Base-by-base conservation (phyloP, 768 basidiomycete species). In the Ramaria sp. region DNA sequence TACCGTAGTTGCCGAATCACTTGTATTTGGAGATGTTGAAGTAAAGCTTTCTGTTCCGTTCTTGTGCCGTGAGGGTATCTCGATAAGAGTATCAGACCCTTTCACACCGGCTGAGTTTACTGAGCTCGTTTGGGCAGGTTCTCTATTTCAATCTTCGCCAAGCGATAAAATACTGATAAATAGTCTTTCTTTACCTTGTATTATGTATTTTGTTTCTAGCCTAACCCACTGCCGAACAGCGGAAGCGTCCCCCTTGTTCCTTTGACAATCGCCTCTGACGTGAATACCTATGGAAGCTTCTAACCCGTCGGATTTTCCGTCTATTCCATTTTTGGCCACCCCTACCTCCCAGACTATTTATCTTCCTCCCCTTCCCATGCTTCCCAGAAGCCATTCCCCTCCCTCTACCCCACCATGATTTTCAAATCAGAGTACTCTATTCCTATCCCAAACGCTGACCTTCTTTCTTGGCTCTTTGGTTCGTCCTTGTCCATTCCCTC, bases 381-480 rank as follows among this genome's bases (percentile, higher is more conserved):
- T 20, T 55, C 42, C 28, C 18, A 5, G 28, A 15, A 27, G 24
- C 34, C 30, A 27, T 36, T 27, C 16, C 27, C 7, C 24, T 34
- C 24, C 42, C 45, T 41, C 18, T 15, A n/a, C 45, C 15, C 30
- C 4, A 18, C 34, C 18, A 55, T 55, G 53, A 25, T 55, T 27
- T 48, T 45, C 53, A 55, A 55, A 28, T 55, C 53, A 20, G 53
- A 47, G 18, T 55, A 55, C 39, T 45, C 53, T 18, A 55, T 55
- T 22, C 53, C 53, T 20, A 55, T 56, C 44, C 55, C 55, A 9
- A 50, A 56, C 39, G 18, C 27, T 10, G 55, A 56, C 39, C 55
- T 56, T 36, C 55, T 56, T 22, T 38, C 55, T 8, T 56, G 50
- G 47, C 55, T 56, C n/a, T 56, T 56, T 27, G 47, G 55, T 56